phyloP scores from a whole-genome alignment of 331 rosid genomes.

The Stylosanthes scabra region DNA sequence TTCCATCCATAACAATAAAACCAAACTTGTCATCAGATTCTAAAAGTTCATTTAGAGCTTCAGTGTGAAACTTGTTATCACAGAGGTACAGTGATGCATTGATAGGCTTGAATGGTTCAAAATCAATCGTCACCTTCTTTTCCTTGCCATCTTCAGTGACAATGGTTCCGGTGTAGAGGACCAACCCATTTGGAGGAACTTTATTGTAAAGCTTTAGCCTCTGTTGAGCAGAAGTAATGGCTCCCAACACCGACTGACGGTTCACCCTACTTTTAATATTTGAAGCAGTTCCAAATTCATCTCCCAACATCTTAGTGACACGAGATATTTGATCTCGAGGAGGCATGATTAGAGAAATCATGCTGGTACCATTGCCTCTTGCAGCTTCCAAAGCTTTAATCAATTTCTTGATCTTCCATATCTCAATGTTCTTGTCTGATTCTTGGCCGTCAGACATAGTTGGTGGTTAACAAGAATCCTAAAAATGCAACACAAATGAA shows the following conservation, averaged over 20 bases:
- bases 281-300: constrained; percentile 79
- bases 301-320: constrained; percentile 77
- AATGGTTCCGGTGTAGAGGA: constrained; percentile 72
- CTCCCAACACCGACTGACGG: constrained; percentile 72
- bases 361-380: constrained; percentile 76
- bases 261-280: constrained; percentile 77
- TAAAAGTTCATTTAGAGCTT: constrained; percentile 65
- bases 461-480: background rate
- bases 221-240: constrained; percentile 80
- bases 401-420: constrained; percentile 49
- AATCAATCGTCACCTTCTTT: constrained; percentile 71
- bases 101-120: constrained; percentile 74
- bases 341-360: constrained; percentile 79
- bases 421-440: background rate
- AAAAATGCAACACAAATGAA: background rate
- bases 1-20: constrained; percentile 72
- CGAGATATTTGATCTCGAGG: constrained; percentile 76
- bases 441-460: constrained; percentile 56
- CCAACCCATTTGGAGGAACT: constrained; percentile 77
- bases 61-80: constrained; percentile 65
- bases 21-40: constrained; percentile 79
- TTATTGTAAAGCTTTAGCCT: constrained; percentile 74
- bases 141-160: constrained; percentile 80
- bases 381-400: constrained; percentile 76
- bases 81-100: constrained; percentile 59